phyloP scores from a whole-genome alignment of 805 yeast genomes.

The Ogataea ganodermae region DNA sequence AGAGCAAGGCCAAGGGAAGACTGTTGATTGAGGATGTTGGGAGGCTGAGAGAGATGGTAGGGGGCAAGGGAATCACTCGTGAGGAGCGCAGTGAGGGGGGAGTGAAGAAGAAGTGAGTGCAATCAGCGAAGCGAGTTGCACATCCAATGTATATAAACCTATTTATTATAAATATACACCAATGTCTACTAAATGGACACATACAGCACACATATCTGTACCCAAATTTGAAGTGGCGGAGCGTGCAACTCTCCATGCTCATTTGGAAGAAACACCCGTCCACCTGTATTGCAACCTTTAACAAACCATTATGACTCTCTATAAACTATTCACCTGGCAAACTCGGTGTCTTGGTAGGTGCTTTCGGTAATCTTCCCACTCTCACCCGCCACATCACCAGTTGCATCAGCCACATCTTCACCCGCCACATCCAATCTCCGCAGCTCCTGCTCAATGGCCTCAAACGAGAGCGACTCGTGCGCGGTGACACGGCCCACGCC shows the following conservation, averaged over 20 bases:
- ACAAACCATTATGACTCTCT: no score
- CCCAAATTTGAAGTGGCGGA: no score
- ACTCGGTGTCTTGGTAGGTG: no score
- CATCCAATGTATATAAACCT: no score
- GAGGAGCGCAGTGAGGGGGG: background rate
- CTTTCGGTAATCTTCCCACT: background rate
- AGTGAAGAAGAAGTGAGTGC: slow-evolving; percentile 1
- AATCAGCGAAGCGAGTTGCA: background rate
- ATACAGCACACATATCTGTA: no score
- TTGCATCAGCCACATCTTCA: background rate
- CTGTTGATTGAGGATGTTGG: slow-evolving; percentile 46
- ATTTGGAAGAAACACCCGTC: no score
- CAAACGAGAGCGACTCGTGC: background rate
- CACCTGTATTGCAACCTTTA: no score
- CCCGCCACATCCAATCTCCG: background rate
- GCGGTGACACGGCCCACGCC: background rate
- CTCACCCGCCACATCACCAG: background rate
- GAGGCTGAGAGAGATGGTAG: slow-evolving; percentile 27
- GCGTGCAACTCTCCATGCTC: no score
- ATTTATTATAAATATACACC: no score
- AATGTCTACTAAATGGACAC: no score
- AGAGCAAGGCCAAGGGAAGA: slow-evolving; percentile 48
- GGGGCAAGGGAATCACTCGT: slow-evolving; percentile 9
- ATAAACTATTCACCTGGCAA: no score
- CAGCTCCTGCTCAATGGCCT: background rate